A percentile compares a stretch with the other conserved stretches of the same genome.
Conservation (phyloP, 2,329 filamentous ascomycete genomes). For the Cladosporium colombiae region DNA sequence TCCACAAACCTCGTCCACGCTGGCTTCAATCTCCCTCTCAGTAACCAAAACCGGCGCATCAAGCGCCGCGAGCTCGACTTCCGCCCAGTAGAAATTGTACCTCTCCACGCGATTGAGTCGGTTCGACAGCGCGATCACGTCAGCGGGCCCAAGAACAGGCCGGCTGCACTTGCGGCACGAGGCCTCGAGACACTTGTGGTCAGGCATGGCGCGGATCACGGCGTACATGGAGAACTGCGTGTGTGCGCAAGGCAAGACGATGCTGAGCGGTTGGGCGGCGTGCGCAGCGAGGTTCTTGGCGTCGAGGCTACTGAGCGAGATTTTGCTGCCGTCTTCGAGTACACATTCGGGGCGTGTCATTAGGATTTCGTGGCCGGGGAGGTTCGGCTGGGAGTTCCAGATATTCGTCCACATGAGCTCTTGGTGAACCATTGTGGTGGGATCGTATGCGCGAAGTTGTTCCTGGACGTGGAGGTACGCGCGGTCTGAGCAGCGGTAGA, state of each 20-base stretch:
- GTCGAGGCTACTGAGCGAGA: not conserved
- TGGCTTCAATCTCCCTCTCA: not conserved
- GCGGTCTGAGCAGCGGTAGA: conserved; percentile 5
- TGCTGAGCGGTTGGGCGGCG: not conserved
- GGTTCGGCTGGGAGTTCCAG: not conserved
- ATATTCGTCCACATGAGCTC: not conserved
- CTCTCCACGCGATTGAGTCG: not conserved
- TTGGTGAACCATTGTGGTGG: not conserved
- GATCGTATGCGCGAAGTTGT: not conserved
- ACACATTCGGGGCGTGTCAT: not conserved
- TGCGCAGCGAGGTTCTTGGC: not conserved
- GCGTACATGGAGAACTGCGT: not conserved
- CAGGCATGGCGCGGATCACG: not conserved
- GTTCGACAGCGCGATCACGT: not conserved
- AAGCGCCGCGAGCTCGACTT: not conserved
- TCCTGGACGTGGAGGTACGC: not conserved
- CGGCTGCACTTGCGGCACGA: not conserved
- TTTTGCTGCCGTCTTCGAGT: not conserved
- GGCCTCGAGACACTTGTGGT: not conserved
- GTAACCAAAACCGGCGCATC: not conserved
- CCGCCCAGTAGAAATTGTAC: not conserved
- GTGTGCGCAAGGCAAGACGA: not conserved
- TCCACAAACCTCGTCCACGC: not conserved
- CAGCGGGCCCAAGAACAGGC: not conserved
- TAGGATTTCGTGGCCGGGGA: not conserved